These are phyloP conservation scores for Mortierella sp. DNA, from an alignment of 371 early-diverging fungal species.

Conservation along the genomic window DNA sequence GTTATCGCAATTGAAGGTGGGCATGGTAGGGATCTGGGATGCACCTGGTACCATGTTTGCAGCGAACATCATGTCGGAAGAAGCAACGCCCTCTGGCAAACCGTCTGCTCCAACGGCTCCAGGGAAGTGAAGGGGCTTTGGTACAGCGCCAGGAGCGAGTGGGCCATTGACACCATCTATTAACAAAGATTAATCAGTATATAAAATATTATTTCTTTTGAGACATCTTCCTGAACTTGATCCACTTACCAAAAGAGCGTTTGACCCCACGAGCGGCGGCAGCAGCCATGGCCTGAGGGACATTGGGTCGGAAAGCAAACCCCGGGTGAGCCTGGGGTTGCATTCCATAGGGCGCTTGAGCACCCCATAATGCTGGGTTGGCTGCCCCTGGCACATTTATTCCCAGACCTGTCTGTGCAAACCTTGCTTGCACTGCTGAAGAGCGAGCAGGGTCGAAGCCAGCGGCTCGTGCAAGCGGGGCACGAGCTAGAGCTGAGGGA, in stretches of 20 bases:
- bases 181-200: background rate
- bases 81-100: slow-evolving; percentile 30
- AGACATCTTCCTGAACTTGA: background rate
- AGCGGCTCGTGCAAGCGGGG: slow-evolving; percentile 42
- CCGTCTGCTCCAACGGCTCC: slow-evolving; percentile 40
- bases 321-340: slow-evolving; percentile 43
- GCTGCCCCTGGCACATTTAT: slow-evolving; percentile 51
- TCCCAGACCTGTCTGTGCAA: slow-evolving; percentile 48
- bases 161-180: slow-evolving; percentile 50
- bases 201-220: background rate
- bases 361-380: slow-evolving; percentile 41
- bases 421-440: slow-evolving; percentile 35
- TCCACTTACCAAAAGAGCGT: slow-evolving; percentile 46
- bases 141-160: slow-evolving; percentile 39
- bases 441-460: slow-evolving; percentile 49
- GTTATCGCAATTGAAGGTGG: slow-evolving; percentile 67
- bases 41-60: slow-evolving; percentile 34
- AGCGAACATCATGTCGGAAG: slow-evolving; percentile 36
- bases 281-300: slow-evolving; percentile 44
- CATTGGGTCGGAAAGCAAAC: slow-evolving; percentile 46
- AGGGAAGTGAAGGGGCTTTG: slow-evolving; percentile 53
- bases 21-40: slow-evolving; percentile 53
- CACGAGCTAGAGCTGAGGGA: slow-evolving; percentile 39
- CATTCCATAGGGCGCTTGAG: slow-evolving; percentile 36
- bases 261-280: slow-evolving; percentile 38